A percentile compares a stretch with the other conserved stretches of the same genome.
Evolutionary conservation across 805 yeast species (phyloP).

Genomic region (Cyberlindnera nakhonratchasimensis): DNA sequence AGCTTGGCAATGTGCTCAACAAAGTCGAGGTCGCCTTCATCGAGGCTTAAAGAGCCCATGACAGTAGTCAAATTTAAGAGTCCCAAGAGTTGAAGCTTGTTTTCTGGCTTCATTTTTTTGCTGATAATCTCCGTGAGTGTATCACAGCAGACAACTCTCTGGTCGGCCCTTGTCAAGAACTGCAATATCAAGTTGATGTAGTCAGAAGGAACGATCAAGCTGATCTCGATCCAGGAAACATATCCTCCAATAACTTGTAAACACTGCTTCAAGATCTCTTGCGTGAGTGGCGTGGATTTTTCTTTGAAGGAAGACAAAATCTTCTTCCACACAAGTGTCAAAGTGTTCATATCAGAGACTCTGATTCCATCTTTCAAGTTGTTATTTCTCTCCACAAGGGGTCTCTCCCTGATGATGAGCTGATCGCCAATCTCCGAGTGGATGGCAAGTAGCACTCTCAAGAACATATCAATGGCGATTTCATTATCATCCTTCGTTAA

Average conservation of each 20-base stretch:
- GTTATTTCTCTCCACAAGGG: constrained; percentile 60
- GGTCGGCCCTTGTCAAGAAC: constrained; percentile 45
- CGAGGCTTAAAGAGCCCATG: constrained; percentile 37
- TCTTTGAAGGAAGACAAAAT: constrained; percentile 41
- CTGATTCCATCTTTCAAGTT: constrained; percentile 80
- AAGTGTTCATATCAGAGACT: constrained; percentile 61
- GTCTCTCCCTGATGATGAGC: constrained; percentile 66
- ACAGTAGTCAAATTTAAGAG: constrained; percentile 64
- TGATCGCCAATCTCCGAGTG: constrained; percentile 95
- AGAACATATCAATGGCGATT: constrained; percentile 56
- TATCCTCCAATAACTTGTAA: constrained; percentile 75
- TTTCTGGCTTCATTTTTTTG: constrained; percentile 74
- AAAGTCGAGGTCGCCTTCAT: constrained; percentile 58
- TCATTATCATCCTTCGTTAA: constrained; percentile 31
- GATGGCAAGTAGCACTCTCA: constrained; percentile 67
- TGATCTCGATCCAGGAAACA: constrained; percentile 75
- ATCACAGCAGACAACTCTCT: constrained; percentile 29
- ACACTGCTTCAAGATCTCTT: constrained; percentile 53
- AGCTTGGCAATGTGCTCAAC: constrained; percentile 74
- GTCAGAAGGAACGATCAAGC: constrained; percentile 24
- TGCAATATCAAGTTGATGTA: constrained; percentile 47
- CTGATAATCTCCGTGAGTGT: constrained; percentile 62
- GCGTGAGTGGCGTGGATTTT: constrained; percentile 27
- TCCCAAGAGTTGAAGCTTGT: constrained; percentile 59
- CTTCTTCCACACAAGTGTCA: constrained; percentile 66